phyloP scores from a whole-genome alignment of 129 eudicot genomes.

The Chrysanthemum makinoi region DNA sequence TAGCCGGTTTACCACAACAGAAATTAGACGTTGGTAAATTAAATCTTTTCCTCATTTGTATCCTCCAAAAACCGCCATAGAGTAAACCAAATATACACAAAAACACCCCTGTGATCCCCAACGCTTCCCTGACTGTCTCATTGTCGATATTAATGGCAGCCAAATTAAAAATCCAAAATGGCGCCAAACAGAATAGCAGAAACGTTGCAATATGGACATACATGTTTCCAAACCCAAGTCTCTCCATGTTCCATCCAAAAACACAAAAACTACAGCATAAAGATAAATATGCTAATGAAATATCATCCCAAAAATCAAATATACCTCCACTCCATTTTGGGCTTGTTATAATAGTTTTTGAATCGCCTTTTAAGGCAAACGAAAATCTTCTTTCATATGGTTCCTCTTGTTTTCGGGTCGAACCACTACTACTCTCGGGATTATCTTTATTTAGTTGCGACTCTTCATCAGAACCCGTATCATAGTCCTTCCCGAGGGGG shows the following conservation, averaged over 20 bases:
- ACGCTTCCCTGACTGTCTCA: constrained; percentile 59
- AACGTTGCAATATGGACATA: constrained; percentile 93
- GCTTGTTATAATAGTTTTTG: constrained; percentile 19
- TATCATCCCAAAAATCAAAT: constrained; percentile 90
- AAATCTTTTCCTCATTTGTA: constrained; percentile 91
- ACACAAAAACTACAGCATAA: constrained; percentile 84
- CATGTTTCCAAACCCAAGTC: constrained; percentile 95
- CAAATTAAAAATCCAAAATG: constrained; percentile 84
- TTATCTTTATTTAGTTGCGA: constrained; percentile 26
- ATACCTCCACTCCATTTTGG: constrained; percentile 82
- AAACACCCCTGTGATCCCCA: constrained; percentile 75
- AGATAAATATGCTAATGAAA: constrained; percentile 83
- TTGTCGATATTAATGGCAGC: constrained; percentile 85
- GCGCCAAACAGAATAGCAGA: constrained; percentile 86
- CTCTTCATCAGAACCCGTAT: constrained; percentile 39
- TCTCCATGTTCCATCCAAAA: constrained; percentile 97
- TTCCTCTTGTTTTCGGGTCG: constrained; percentile 16
- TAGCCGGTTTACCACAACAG: constrained; percentile 67
- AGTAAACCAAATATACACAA: constrained; percentile 84
- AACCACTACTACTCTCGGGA: constrained; percentile 22
- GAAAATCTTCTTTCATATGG: constrained; percentile 33
- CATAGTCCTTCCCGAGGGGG: constrained; percentile 63
- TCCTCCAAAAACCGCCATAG: constrained; percentile 98
- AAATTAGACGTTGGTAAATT: constrained; percentile 61
- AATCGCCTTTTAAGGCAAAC: constrained; percentile 32